phyloP scores from a whole-genome alignment of 352 stramenopile species.

The Globisporangium carolinianum region DNA sequence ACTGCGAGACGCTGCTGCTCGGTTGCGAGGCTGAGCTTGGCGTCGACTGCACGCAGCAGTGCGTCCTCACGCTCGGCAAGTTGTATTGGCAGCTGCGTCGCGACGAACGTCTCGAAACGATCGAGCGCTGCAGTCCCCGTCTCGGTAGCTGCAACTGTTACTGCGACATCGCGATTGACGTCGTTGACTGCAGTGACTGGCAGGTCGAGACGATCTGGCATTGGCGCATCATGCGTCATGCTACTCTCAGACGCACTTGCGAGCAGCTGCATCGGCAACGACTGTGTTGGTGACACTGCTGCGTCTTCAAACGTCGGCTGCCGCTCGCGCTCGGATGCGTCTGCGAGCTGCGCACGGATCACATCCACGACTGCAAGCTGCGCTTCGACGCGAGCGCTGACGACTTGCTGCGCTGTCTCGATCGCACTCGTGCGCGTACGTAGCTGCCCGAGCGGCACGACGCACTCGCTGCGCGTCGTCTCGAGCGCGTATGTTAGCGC shows the following conservation, averaged over 20 bases:
- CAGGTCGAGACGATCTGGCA: not conserved
- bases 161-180: not conserved
- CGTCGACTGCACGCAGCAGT: not conserved
- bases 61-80: too few relatives aligned
- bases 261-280: not conserved
- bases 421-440: slow-evolving; percentile 23
- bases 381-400: slow-evolving; percentile 12
- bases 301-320: not conserved
- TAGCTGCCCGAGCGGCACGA: slow-evolving; percentile 14
- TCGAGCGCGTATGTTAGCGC: slow-evolving; percentile 25
- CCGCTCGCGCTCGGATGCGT: slow-evolving; percentile 3
- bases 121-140: not conserved
- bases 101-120: not conserved
- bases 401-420: slow-evolving; percentile 16
- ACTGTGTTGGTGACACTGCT: not conserved
- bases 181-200: not conserved
- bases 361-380: slow-evolving; percentile 22
- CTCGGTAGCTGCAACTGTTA: not conserved
- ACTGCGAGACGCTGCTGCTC: slow-evolving; percentile 13
- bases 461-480: slow-evolving; percentile 18
- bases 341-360: slow-evolving; percentile 18
- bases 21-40: not conserved
- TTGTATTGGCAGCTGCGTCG: not conserved
- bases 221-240: too few relatives aligned
- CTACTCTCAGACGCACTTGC: not conserved